Evolutionary conservation across 23 red algal genomes (phyloP).

Genomic region (Gracilaria caudata): DNA sequence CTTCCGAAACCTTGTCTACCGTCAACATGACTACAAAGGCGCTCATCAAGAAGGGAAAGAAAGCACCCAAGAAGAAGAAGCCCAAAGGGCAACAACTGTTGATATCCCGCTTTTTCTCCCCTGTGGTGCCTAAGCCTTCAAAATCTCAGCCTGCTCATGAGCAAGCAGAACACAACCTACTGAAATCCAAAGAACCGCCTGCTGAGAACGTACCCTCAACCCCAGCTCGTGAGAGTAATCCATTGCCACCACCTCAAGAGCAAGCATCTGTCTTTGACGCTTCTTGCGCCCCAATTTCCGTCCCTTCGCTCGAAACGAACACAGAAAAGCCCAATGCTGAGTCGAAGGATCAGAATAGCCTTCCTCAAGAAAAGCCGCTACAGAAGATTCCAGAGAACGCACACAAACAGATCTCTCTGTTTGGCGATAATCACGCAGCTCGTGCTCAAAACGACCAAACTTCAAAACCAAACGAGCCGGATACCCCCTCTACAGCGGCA

Average conservation of each 20-base stretch:
- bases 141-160: background rate
- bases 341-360: background rate
- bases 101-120: conserved; percentile 69
- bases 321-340: background rate
- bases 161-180: background rate
- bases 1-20: background rate
- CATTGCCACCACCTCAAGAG: background rate
- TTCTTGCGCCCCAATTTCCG: background rate
- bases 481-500: conserved; percentile 1
- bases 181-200: background rate
- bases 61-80: conserved; percentile 31
- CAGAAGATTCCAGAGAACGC: background rate
- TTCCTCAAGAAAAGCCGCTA: background rate
- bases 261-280: background rate
- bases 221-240: background rate
- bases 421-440: background rate
- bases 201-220: background rate
- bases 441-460: no score
- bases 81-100: conserved; percentile 31
- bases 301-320: background rate
- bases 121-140: background rate
- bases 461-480: background rate
- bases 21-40: conserved; percentile 4
- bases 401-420: background rate
- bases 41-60: conserved; percentile 20